Conservation (phyloP, 2,329 filamentous ascomycete genomes). For the Phaeosphaeriaceae sp. region DNA sequence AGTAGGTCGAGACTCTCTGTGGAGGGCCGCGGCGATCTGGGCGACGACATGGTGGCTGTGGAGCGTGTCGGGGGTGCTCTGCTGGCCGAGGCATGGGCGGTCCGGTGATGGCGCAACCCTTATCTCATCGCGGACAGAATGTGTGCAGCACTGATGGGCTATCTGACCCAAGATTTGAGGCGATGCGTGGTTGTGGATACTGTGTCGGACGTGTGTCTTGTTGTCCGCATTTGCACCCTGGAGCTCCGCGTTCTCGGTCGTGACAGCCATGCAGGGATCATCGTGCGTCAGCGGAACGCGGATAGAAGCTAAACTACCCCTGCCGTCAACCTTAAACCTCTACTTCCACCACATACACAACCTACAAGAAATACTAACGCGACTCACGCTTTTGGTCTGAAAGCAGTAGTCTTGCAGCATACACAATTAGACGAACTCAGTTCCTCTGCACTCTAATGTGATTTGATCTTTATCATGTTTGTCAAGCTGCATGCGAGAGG, state of each 20-base stretch:
- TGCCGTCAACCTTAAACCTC: background rate
- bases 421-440: too few relatives aligned
- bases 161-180: too few relatives aligned
- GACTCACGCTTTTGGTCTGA: too few relatives aligned
- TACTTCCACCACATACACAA: too few relatives aligned
- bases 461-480: too few relatives aligned
- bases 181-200: background rate
- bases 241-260: background rate
- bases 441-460: too few relatives aligned
- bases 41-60: conserved; percentile 48
- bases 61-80: conserved; percentile 33
- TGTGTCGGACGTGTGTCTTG: background rate
- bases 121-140: conserved; percentile 19
- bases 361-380: too few relatives aligned
- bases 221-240: background rate
- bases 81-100: conserved; percentile 45
- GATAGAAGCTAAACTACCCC: background rate
- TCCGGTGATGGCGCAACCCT: conserved; percentile 11
- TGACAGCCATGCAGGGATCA: conserved; percentile 3
- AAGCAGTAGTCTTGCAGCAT: too few relatives aligned
- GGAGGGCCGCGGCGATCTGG: conserved; percentile 52
- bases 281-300: background rate
- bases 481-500: too few relatives aligned
- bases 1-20: conserved; percentile 58
- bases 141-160: too few relatives aligned